Percentiles rank a stretch among this genome's conserved stretches.
phyloP scores from a whole-genome alignment of 2,329 filamentous ascomycete species.

The Claviceps paspali region DNA sequence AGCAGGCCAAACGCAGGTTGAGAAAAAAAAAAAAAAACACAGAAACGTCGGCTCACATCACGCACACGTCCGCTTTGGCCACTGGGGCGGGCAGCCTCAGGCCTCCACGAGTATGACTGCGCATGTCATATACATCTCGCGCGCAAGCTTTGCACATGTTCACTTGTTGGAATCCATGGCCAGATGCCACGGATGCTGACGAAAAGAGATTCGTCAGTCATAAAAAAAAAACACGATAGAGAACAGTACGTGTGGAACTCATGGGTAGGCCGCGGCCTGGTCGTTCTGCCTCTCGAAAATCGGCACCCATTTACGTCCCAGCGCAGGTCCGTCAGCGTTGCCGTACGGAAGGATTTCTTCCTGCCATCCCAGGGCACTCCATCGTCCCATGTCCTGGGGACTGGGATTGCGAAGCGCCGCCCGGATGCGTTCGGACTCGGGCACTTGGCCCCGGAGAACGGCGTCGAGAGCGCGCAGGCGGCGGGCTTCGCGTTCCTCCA shows the following conservation, averaged over 20 bases:
- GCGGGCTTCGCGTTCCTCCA: conserved; percentile 42
- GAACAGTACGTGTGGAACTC: conserved; percentile 6
- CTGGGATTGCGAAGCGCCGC: conserved; percentile 22
- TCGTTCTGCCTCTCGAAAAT: conserved; percentile 13
- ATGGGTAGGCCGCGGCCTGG: conserved; percentile 18
- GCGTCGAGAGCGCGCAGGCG: conserved; percentile 31
- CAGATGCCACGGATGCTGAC: no score
- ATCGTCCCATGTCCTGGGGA: conserved; percentile 24
- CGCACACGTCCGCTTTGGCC: no score
- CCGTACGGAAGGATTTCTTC: conserved; percentile 25
- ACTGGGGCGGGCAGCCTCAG: no score
- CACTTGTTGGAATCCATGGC: no score
- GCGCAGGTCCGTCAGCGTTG: conserved; percentile 24
- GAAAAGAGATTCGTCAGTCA: conserved; percentile 6
- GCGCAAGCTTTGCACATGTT: no score
- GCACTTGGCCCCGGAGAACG: conserved; percentile 20
- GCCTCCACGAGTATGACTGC: no score
- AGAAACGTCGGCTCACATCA: no score
- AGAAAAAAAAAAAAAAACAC: not conserved
- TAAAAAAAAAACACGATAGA: no score
- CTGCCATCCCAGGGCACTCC: conserved; percentile 35
- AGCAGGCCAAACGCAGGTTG: not conserved
- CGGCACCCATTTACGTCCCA: conserved; percentile 31
- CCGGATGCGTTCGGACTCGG: conserved; percentile 20
- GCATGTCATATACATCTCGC: no score